These are phyloP conservation scores for Ophiostoma triangulosporum DNA, from an alignment of 2,329 filamentous ascomycete genomes.

Conservation along the genomic window DNA sequence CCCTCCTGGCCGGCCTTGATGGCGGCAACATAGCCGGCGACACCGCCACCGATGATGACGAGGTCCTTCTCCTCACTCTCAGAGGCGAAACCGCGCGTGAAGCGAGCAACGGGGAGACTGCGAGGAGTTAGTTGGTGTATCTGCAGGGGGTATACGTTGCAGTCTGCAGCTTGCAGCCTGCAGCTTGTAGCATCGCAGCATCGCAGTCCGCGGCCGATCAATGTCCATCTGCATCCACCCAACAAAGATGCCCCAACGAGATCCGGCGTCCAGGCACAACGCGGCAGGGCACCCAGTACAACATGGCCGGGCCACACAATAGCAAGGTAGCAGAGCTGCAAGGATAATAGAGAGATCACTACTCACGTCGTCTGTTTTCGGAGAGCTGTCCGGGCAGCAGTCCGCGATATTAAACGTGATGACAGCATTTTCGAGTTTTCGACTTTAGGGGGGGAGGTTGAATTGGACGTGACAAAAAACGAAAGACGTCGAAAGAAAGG, in stretches of 20 bases:
- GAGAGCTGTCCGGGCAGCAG: slow-evolving; percentile 43
- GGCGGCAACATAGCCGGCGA: slow-evolving; percentile 95
- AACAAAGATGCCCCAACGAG: neutral
- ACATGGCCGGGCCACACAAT: neutral
- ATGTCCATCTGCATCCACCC: neutral
- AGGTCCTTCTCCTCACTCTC: slow-evolving; percentile 82
- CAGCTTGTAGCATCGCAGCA: too few species aligned
- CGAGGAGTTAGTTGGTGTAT: neutral
- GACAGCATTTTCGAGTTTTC: slow-evolving; percentile 35
- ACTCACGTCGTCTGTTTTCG: slow-evolving; percentile 19
- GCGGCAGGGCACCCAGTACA: neutral
- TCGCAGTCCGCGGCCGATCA: neutral
- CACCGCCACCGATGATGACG: slow-evolving; percentile 94
- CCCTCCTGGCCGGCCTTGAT: slow-evolving; percentile 98
- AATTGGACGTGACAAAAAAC: neutral
- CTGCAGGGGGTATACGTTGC: neutral
- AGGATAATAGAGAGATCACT: neutral
- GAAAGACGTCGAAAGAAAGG: neutral
- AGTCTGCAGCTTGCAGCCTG: neutral
- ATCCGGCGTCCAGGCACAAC: neutral
- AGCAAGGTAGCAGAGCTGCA: neutral
- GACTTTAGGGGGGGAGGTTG: neutral
- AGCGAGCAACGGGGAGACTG: slow-evolving; percentile 19
- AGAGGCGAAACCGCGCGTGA: slow-evolving; percentile 44
- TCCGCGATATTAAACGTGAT: slow-evolving; percentile 46